A percentile compares a stretch with the other conserved stretches of the same genome.
These are phyloP conservation scores for Pseudopediastrum boryanum DNA, from an alignment of 139 green algal species.

Conservation along the genomic window DNA sequence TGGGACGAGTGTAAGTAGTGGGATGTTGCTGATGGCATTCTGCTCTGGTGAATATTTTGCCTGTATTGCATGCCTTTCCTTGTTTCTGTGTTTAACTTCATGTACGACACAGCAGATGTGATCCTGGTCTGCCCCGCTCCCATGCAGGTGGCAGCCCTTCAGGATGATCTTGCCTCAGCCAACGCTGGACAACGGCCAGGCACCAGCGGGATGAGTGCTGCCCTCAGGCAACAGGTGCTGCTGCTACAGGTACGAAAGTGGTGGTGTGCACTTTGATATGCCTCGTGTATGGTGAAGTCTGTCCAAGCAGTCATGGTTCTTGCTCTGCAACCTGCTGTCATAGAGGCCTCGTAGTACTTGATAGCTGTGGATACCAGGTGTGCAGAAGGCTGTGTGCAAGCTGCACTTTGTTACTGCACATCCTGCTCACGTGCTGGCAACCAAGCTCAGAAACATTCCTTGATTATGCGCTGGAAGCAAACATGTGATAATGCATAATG, in stretches of 20 bases:
- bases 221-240: slow-evolving; percentile 28
- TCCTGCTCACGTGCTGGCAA: neutral
- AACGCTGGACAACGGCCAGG: slow-evolving; percentile 17
- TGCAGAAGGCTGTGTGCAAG: neutral
- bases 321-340: neutral
- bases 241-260: slow-evolving; percentile 32
- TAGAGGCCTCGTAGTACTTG: neutral
- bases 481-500: no score
- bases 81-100: neutral
- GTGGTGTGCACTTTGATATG: neutral
- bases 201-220: slow-evolving; percentile 27
- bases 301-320: neutral
- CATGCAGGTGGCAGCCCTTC: slow-evolving; percentile 14
- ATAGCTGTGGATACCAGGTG: neutral
- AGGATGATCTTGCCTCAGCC: neutral
- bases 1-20: neutral
- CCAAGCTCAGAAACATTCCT: no score
- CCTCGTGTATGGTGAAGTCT: neutral
- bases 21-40: no score
- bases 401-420: neutral
- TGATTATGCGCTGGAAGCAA: no score
- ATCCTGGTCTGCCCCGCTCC: neutral
- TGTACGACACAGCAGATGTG: neutral
- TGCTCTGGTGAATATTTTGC: no score
- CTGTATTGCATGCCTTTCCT: neutral